Evolutionary conservation across 225 moss, liverwort and hornwort genomes (phyloP), one percentile per base, ranked within the genome.

Genomic region (Pseudisothecium myosuroides): DNA sequence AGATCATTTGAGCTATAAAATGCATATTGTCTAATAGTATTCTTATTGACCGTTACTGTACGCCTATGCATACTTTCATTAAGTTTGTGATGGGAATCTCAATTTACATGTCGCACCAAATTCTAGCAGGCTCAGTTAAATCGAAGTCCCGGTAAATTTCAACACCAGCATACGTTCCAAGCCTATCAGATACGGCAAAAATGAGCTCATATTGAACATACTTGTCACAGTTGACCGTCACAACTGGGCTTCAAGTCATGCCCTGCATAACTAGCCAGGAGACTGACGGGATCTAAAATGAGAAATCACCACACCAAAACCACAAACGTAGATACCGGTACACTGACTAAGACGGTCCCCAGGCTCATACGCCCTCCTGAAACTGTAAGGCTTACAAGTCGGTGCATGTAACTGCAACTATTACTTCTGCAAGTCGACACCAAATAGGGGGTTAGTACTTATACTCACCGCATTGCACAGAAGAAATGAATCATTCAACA

Each of bases 141-240:
- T 68, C 11, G 36, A 19, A 37, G 63, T 45, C 32, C 12, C 29
- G 2, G 12, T 11, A 17, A 49, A 14, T 5, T 11, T 26, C 19
- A 55, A n/a, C 62, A 47, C 68, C 54, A 85, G 36, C 52, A 78
- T 37, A 32, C 16, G 60, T 55, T 67, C 50, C 41, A 88, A 72
- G 66, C 12, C 24, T 32, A 72, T 16, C 59, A 77, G 69, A 45
- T 37, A 77, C 43, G 63, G 90, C 88, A 92, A 92, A 92, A 90
- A 69, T 88, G 85, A 90, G 77, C 76, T 88, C 85, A 88, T 86
- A 82, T 88, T 90, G 50, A 87, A 90, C 47, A 58, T 69, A 88
- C 64, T 56, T 69, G 90, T 71, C 69, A 68, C 62, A 77, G 47
- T 86, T 71, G 62, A 82, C 55, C 82, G 67, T 76, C 85, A 76